Evolutionary conservation across 176 grass and related monocot species (phyloP), one percentile per base, ranked within the genome.

Genomic region (Aegilops longissima): DNA sequence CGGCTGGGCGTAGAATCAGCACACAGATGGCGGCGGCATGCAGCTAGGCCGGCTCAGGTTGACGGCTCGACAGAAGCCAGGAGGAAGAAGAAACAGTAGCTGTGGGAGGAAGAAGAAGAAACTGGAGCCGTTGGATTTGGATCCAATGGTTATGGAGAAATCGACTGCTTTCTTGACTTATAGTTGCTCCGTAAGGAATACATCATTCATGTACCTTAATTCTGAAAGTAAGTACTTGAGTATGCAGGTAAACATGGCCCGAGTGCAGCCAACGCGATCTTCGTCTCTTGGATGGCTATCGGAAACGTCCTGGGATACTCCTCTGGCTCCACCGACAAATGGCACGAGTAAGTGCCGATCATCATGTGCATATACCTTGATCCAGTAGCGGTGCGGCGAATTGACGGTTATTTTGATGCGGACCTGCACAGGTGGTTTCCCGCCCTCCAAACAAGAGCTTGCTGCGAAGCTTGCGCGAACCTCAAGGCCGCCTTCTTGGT

Each of bases 261-360:
- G 10, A 91, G 78, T 82, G 79, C 82, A 45, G 95, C 92, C 6
- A 95, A 97, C 76, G 95, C 88, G 33, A 97, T 97, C 82, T 97
- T 95, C 79, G 88, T 86, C 24, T 93, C 93, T 61, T 93, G 95
- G 95, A 98, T 98, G 95, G 95, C 91, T 31, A 56, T 95, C 12
- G 93, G 93, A 13, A 98, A 98, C 83, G 87, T 95, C 76, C 74
- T 98, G 42, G 95, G 91, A 80, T 93, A 95, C 83, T 91, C 93
- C 69, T 95, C 93, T 3, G 91, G 93, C 45, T 95, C 95, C 12
- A 98, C 76, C 3, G 51, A 89, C 38, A 40, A 85, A n/a, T 95
- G 89, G 89, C 91, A 98, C 72, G 58, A 81, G 85, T 95, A 87
- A 40, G 80, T 5, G 31, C 30, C 30, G 31, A 33, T 61, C 49